Evolutionary conservation across 1,139 yeast genomes (phyloP).

Genomic region (Saccharomyces hybrid): DNA sequence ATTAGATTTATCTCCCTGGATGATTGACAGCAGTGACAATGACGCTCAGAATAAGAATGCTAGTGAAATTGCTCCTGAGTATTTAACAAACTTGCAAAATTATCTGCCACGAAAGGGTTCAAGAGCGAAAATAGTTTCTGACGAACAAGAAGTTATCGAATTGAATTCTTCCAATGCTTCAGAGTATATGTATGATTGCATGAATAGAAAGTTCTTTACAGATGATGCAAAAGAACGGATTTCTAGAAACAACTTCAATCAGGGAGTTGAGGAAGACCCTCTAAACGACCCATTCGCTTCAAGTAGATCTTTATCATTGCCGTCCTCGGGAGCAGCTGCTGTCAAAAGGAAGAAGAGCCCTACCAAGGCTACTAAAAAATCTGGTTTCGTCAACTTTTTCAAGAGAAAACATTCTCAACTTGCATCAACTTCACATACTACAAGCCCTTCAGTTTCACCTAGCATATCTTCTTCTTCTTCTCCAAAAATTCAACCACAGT

Average conservation of each 20-base stretch:
- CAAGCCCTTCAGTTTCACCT: background rate
- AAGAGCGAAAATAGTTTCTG: slow-evolving; percentile 11
- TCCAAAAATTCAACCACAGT: background rate
- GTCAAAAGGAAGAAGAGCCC: slow-evolving; percentile 4
- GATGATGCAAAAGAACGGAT: slow-evolving; percentile 4
- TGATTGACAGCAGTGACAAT: slow-evolving; percentile 9
- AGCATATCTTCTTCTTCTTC: background rate
- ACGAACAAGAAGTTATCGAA: slow-evolving; percentile 11
- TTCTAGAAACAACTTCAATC: slow-evolving; percentile 1
- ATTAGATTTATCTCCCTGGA: slow-evolving; percentile 22
- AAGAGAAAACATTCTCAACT: slow-evolving; percentile 13
- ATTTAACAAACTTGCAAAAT: background rate
- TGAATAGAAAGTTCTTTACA: slow-evolving; percentile 16
- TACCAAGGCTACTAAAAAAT: slow-evolving; percentile 9
- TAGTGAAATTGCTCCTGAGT: background rate
- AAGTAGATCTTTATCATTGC: background rate
- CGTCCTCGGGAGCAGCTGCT: background rate
- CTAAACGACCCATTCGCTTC: background rate
- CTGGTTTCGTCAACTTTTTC: slow-evolving; percentile 17
- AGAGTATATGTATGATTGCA: slow-evolving; percentile 18
- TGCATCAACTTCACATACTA: background rate
- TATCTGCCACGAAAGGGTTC: slow-evolving; percentile 4
- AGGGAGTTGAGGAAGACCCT: slow-evolving; percentile 3
- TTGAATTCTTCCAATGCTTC: slow-evolving; percentile 13
- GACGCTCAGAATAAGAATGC: background rate